Evolutionary conservation across 768 basidiomycete genomes (phyloP).

Genomic region (Butyriboletus loyo): DNA sequence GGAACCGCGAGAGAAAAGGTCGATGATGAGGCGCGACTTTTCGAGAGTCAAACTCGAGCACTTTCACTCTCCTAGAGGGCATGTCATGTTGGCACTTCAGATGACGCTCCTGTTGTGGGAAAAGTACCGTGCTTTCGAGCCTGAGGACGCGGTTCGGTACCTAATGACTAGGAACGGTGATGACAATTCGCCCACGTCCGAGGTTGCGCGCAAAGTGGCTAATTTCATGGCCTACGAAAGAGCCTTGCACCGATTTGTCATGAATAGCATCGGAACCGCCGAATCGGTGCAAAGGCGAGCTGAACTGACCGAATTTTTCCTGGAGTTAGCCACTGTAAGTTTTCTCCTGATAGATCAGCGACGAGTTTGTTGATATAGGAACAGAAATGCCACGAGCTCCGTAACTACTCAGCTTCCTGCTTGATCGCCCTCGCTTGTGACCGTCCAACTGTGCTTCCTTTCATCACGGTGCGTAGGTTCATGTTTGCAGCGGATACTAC

Average conservation of each 20-base stretch:
- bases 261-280: constrained; percentile 34
- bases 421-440: constrained; percentile 42
- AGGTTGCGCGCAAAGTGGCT: constrained; percentile 28
- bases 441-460: constrained; percentile 36
- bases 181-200: constrained; percentile 22
- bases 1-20: constrained; percentile 26
- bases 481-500: neutral
- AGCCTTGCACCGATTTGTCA: constrained; percentile 41
- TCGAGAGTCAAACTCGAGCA: constrained; percentile 28
- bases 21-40: constrained; percentile 29
- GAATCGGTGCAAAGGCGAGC: constrained; percentile 18
- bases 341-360: neutral
- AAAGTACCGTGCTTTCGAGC: constrained; percentile 39
- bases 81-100: constrained; percentile 45
- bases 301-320: constrained; percentile 40
- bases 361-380: neutral
- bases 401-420: constrained; percentile 45
- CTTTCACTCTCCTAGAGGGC: constrained; percentile 37
- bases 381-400: constrained; percentile 44
- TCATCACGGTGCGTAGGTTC: constrained; percentile 19
- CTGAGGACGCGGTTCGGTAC: constrained; percentile 41
- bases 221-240: constrained; percentile 36
- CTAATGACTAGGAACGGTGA: constrained; percentile 36
- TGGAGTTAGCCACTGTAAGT: constrained; percentile 43
- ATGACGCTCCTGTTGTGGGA: constrained; percentile 39